A percentile compares a stretch with the other conserved stretches of the same genome.
Evolutionary conservation across 345 rosid genomes (phyloP).

Genomic region (Hirschfeldia incana): DNA sequence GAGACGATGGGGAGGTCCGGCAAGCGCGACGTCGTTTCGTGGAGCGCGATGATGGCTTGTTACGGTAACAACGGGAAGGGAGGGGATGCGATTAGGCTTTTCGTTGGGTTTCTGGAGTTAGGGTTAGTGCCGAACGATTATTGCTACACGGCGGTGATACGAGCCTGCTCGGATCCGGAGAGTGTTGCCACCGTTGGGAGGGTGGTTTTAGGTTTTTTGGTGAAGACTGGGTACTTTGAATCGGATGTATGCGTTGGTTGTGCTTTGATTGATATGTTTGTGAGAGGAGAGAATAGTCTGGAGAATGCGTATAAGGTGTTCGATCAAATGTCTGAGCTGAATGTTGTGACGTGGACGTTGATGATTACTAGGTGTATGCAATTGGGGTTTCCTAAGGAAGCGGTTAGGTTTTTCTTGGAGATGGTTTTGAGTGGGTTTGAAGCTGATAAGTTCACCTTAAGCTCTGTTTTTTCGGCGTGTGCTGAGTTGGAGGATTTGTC

Average conservation of each 20-base stretch:
- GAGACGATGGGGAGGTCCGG: conserved; percentile 44
- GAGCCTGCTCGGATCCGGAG: conserved; percentile 53
- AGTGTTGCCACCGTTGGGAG: conserved; percentile 40
- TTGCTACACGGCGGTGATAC: conserved; percentile 59
- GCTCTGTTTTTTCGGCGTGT: conserved; percentile 59
- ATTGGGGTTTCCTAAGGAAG: conserved; percentile 50
- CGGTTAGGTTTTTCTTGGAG: conserved; percentile 49
- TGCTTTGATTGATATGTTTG: conserved; percentile 66
- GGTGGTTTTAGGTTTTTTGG: conserved; percentile 51
- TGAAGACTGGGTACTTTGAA: conserved; percentile 55
- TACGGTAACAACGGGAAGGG: conserved; percentile 53
- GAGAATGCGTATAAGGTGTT: conserved; percentile 59
- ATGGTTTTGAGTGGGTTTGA: conserved; percentile 54
- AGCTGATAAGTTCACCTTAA: conserved; percentile 57
- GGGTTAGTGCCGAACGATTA: conserved; percentile 70
- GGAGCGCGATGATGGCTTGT: conserved; percentile 78
- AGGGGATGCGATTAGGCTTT: conserved; percentile 45
- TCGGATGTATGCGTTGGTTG: conserved; percentile 65
- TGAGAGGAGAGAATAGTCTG: conserved; percentile 48
- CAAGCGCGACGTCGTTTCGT: conserved; percentile 66
- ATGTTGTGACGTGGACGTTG: conserved; percentile 70
- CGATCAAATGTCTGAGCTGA: conserved; percentile 56
- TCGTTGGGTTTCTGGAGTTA: conserved; percentile 51
- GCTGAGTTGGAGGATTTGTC: conserved; percentile 46
- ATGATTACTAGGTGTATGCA: conserved; percentile 61